Evolutionary conservation across 2,329 filamentous ascomycete genomes (phyloP).

Genomic region (Tolypocladium tundrense): DNA sequence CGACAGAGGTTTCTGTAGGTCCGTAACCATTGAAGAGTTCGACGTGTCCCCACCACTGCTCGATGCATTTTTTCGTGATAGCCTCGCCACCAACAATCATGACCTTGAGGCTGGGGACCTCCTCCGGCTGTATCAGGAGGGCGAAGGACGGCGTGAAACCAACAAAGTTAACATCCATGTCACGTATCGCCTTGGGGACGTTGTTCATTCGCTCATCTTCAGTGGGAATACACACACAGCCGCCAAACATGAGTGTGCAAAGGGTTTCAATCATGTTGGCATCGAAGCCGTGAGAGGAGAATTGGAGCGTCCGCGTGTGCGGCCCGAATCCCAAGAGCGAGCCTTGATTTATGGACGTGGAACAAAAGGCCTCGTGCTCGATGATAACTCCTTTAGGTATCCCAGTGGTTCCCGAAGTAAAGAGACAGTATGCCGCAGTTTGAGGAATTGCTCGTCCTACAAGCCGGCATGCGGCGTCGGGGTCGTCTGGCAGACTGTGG

Average conservation of each 20-base stretch:
- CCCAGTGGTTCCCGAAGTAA: constrained; percentile 11
- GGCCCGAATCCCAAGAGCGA: background rate
- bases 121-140: constrained; percentile 5
- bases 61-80: constrained; percentile 1
- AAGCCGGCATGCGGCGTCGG: background rate
- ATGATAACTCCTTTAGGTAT: constrained; percentile 9
- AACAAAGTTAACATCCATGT: constrained; percentile 7
- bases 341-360: constrained; percentile 1
- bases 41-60: constrained; percentile 8
- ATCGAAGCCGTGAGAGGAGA: constrained; percentile 10
- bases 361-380: constrained; percentile 7
- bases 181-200: constrained; percentile 6
- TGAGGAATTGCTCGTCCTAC: background rate
- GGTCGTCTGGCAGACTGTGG: background rate
- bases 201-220: constrained; percentile 9
- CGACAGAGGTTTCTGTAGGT: constrained; percentile 7
- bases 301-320: constrained; percentile 4
- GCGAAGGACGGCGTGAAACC: constrained; percentile 8
- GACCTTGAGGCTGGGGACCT: constrained; percentile 4
- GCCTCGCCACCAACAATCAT: constrained; percentile 8
- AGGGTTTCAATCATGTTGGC: constrained; percentile 12
- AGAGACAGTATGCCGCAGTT: constrained; percentile 1
- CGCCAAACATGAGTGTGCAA: constrained; percentile 10
- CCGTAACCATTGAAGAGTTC: constrained; percentile 8
- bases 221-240: constrained; percentile 11